Evolutionary conservation across 164 flowering plant species (phyloP).

Genomic region (Stephania japonica): DNA sequence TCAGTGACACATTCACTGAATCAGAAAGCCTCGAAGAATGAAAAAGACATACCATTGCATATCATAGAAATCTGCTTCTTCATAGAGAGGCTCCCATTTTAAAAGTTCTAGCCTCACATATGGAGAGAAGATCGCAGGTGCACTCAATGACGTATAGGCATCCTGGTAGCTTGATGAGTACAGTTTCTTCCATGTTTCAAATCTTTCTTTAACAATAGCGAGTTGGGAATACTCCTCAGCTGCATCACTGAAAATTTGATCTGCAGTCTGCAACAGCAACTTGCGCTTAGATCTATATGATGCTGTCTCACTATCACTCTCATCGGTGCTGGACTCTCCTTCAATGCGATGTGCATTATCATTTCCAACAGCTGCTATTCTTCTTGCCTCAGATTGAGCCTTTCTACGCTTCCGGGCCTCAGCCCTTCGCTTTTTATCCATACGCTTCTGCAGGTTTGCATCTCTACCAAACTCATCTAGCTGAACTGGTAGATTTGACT

Average conservation of each 20-base stretch:
- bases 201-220: constrained; percentile 56
- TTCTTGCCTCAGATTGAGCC: constrained; percentile 50
- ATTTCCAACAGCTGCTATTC: constrained; percentile 40
- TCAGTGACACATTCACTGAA: neutral
- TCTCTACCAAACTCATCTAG: constrained; percentile 95
- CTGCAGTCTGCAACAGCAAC: constrained; percentile 63
- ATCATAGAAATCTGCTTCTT: constrained; percentile 56
- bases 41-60: constrained; percentile 70
- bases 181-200: constrained; percentile 71
- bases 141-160: constrained; percentile 80
- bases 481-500: constrained; percentile 49
- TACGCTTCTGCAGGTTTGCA: constrained; percentile 67
- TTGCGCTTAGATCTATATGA: constrained; percentile 61
- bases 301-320: constrained; percentile 77
- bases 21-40: neutral
- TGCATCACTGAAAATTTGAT: constrained; percentile 75
- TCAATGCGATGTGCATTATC: constrained; percentile 43
- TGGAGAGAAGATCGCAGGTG: constrained; percentile 80
- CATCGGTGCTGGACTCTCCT: constrained; percentile 98
- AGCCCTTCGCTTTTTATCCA: constrained; percentile 63
- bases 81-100: constrained; percentile 92
- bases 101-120: constrained; percentile 92
- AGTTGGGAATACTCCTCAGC: constrained; percentile 74
- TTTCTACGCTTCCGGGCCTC: constrained; percentile 60
- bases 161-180: constrained; percentile 66